A percentile compares a stretch with the other conserved stretches of the same genome.
Evolutionary conservation across 495 filamentous ascomycete genomes (phyloP).

Genomic region (Penicillium dipodomyicola): DNA sequence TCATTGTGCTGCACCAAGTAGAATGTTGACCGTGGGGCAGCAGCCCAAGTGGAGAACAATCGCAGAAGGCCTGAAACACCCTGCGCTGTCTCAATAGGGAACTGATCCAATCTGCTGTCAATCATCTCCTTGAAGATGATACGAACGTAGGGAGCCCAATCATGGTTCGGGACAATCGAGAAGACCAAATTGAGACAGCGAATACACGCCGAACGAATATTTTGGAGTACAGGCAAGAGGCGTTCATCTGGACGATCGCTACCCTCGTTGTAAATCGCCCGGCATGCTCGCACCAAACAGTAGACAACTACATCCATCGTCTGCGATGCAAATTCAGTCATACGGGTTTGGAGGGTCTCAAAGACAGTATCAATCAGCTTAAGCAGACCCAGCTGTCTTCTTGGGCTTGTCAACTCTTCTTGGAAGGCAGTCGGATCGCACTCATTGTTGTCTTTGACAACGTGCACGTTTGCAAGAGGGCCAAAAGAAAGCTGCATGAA

Average conservation of each 20-base stretch:
- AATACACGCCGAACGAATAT: slow-evolving; percentile 67
- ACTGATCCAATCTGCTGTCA: slow-evolving; percentile 70
- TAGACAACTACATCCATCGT: slow-evolving; percentile 75
- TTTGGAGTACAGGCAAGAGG: slow-evolving; percentile 57
- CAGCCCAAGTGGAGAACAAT: slow-evolving; percentile 77
- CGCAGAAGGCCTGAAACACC: slow-evolving; percentile 78
- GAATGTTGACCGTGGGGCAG: slow-evolving; percentile 58
- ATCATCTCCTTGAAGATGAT: slow-evolving; percentile 72
- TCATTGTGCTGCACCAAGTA: slow-evolving; percentile 66
- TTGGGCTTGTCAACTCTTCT: slow-evolving; percentile 54
- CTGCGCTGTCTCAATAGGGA: slow-evolving; percentile 84
- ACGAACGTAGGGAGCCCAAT: slow-evolving; percentile 69
- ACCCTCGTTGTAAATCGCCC: slow-evolving; percentile 46
- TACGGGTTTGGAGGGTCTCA: slow-evolving; percentile 69
- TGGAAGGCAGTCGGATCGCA: slow-evolving; percentile 48
- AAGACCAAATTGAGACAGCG: slow-evolving; percentile 80
- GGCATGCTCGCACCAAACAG: slow-evolving; percentile 70
- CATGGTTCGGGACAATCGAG: slow-evolving; percentile 58
- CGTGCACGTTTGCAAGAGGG: slow-evolving; percentile 54
- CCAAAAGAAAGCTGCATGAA: slow-evolving; percentile 85
- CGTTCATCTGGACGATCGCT: slow-evolving; percentile 45
- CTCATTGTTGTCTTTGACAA: slow-evolving; percentile 53
- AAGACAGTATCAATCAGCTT: slow-evolving; percentile 91
- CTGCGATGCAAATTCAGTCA: slow-evolving; percentile 57
- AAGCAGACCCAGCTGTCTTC: slow-evolving; percentile 83